Percentiles rank a stretch among this genome's conserved stretches.
Conservation (phyloP, 225 moss, liverwort and hornwort genomes). For the Sphagnum contortum region DNA sequence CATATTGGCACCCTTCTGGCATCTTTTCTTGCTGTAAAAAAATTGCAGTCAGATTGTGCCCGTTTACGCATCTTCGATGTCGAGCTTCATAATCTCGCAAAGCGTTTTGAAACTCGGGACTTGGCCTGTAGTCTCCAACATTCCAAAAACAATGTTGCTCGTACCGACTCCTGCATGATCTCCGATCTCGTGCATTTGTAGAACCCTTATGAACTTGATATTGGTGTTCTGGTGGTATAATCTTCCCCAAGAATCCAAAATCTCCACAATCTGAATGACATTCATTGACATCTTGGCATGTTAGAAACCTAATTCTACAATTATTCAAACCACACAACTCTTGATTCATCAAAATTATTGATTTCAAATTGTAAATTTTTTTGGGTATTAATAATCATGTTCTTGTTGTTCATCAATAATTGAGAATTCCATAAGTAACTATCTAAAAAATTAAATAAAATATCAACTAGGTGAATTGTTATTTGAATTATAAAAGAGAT, state of each 20-base stretch:
- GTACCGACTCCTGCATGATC: constrained; percentile 31
- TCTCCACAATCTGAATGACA: constrained; percentile 17
- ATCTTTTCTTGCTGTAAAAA: constrained; percentile 7
- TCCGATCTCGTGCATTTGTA: not conserved
- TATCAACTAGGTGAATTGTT: too few relatives aligned
- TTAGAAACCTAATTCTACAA: too few relatives aligned
- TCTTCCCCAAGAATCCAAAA: constrained; percentile 12
- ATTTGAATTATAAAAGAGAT: too few relatives aligned
- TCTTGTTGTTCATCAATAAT: too few relatives aligned
- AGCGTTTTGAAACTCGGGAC: constrained; percentile 11
- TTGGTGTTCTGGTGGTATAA: constrained; percentile 15
- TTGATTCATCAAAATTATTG: too few relatives aligned
- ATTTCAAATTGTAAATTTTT: too few relatives aligned
- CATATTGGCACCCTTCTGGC: constrained; percentile 24
- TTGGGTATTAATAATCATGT: too few relatives aligned
- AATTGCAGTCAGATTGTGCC: constrained; percentile 17
- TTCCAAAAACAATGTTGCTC: constrained; percentile 47
- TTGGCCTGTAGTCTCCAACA: constrained; percentile 12
- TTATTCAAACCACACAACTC: too few relatives aligned
- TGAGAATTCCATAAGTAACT: too few relatives aligned
- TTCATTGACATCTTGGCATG: too few relatives aligned
- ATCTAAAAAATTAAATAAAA: too few relatives aligned
- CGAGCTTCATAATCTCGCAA: constrained; percentile 29
- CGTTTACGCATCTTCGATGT: constrained; percentile 24
- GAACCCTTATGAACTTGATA: constrained; percentile 12